phyloP scores from a whole-genome alignment of 2,329 filamentous ascomycete genomes.

The Myriangium duriaei region DNA sequence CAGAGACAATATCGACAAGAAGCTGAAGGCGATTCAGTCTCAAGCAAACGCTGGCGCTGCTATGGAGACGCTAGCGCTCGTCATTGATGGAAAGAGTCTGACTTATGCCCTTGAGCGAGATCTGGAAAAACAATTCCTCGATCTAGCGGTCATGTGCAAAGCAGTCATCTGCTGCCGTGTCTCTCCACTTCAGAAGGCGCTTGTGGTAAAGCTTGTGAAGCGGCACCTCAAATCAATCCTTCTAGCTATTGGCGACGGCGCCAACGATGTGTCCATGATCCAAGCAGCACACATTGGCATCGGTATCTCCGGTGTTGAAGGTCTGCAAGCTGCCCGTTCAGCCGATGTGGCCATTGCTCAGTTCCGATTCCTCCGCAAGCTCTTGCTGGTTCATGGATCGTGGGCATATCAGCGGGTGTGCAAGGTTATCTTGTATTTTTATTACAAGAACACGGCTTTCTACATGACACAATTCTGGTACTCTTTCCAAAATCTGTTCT shows the following conservation, averaged over 20 bases:
- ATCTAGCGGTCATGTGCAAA: conserved; percentile 90
- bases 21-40: conserved; percentile 76
- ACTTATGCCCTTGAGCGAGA: conserved; percentile 89
- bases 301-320: conserved; percentile 93
- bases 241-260: conserved; percentile 90
- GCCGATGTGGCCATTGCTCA: conserved; percentile 93
- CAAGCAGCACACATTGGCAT: conserved; percentile 97
- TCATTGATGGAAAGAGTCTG: conserved; percentile 93
- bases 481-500: conserved; percentile 96
- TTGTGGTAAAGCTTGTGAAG: conserved; percentile 97
- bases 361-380: conserved; percentile 87
- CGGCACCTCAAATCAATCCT: conserved; percentile 84
- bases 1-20: conserved; percentile 81
- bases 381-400: conserved; percentile 85
- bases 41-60: conserved; percentile 68
- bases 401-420: conserved; percentile 97
- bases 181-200: conserved; percentile 88
- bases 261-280: conserved; percentile 99
- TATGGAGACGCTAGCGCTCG: conserved; percentile 73
- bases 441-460: conserved; percentile 97
- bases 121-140: conserved; percentile 83
- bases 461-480: conserved; percentile 99
- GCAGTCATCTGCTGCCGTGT: conserved; percentile 97
- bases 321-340: conserved; percentile 87
- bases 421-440: conserved; percentile 95